A percentile compares a stretch with the other conserved stretches of the same genome.
These are phyloP conservation scores for Penicillium paxilli DNA, from an alignment of 495 filamentous ascomycete species.

Conservation along the genomic window DNA sequence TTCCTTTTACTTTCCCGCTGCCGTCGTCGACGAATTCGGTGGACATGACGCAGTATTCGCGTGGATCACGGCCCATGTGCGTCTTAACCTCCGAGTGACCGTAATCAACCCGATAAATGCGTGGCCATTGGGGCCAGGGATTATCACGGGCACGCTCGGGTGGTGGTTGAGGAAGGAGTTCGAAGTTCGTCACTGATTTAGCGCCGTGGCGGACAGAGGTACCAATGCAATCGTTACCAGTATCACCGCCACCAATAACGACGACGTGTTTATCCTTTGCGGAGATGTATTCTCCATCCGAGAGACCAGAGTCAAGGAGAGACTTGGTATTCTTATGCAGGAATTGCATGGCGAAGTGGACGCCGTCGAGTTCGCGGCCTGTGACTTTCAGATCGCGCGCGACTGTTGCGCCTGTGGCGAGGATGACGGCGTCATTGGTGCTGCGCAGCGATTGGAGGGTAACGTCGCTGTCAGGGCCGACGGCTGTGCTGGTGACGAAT, in stretches of 20 bases:
- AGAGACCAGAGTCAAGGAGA: constrained; percentile 86
- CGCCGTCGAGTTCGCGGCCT: constrained; percentile 85
- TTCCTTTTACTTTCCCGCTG: constrained; percentile 85
- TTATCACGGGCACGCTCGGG: constrained; percentile 94
- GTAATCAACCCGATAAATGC: constrained; percentile 98
- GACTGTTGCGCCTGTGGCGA: constrained; percentile 96
- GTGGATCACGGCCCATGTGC: constrained; percentile 95
- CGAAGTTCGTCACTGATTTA: constrained; percentile 96
- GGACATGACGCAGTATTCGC: constrained; percentile 98
- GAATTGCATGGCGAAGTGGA: constrained; percentile 99
- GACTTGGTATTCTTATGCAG: constrained; percentile 98
- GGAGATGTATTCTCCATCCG: constrained; percentile 88
- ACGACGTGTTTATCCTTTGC: constrained; percentile 97
- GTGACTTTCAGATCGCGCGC: constrained; percentile 94
- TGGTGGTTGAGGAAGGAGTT: constrained; percentile 92
- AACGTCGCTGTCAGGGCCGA: constrained; percentile 75
- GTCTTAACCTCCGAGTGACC: constrained; percentile 96
- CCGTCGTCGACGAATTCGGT: constrained; percentile 97
- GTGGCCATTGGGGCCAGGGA: constrained; percentile 99
- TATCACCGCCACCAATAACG: constrained; percentile 98
- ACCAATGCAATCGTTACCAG: constrained; percentile 98
- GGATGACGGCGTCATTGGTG: constrained; percentile 81
- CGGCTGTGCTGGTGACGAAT: constrained; percentile 73
- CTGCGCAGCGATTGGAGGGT: constrained; percentile 74
- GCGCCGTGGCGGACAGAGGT: constrained; percentile 97